Base-by-base conservation (phyloP, 352 stramenopile species). In the Pilasporangium apinafurcum region DNA sequence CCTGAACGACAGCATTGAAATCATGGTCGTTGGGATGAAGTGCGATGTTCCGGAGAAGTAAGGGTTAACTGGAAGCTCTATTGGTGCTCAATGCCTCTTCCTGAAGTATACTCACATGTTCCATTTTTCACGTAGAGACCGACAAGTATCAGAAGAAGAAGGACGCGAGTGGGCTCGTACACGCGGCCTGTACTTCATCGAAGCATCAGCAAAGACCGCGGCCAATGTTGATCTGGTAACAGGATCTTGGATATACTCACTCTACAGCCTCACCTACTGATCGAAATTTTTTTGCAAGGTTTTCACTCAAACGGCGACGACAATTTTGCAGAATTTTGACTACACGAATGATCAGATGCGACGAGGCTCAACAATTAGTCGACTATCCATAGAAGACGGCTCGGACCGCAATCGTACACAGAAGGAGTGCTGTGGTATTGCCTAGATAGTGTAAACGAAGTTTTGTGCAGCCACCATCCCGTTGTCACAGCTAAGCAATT, bases 11-110 rank as follows among this genome's bases (percentile, higher is more conserved):
- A 71, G 77, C 33, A 67, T 92, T 33, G 77, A 87, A 51, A 83
- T 92, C 51, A 86, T 90, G 72, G 75, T 92, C 43, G 78, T 92
- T 13, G 81, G 81, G 25, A 92, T 90, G 77, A 92, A 92, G 53
- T 84, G 70, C 48, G 81, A 92, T 35, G 46, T 92, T 18, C 29
- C 42, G 0, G 57, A 76, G 10, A 45, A 53, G 62, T 75, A 9
- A 27, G 49, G 40, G 12, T 22, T 17, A 30, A 17, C 22, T 3
- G 20, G 13, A 18, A 5, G 27, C 10, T 13, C 16, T 26, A 6
- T 44, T n/a, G 1, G 16, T 32, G 6, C n/a, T 25, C 10, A 18
- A n/a, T n/a, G n/a, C n/a, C n/a, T n/a, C n/a, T n/a, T n/a, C n/a
- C n/a, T 34, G 7, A n/a, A 16, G 9, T 32, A 16, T 44, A 43